Base-by-base conservation (phyloP, 169 alveolate species). In the Plasmodium fragile region DNA sequence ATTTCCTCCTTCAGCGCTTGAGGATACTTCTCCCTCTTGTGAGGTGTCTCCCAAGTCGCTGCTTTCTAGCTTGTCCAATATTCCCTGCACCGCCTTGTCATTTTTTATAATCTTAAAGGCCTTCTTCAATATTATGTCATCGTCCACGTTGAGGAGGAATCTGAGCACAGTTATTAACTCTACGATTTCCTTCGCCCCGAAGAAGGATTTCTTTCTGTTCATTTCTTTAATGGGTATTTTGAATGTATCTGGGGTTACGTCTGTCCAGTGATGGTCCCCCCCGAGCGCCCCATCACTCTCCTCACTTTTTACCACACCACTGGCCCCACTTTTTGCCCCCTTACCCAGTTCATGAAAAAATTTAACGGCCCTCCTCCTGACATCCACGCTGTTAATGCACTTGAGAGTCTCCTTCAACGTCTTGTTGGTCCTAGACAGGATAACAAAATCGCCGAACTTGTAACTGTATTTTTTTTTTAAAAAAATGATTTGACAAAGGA, bases 391-490 rank as follows among this genome's bases (percentile, higher is more conserved):
- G 49, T 52, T 25, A 69, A 85, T 34, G 59, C 32, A 52, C 70
- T 30, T 85, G 28, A 85, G 69, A 1, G 93, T 85, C 28, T 85
- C 93, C 39, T 53, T 85, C 28, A 92, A 71, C 36, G 95, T 95
- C 59, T 72, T 82, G 82, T 95, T 95, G 8, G 96, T 91, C 81
- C 98, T 83, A 79, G 94, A 94, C 70, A 97, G 91, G 36, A 97
- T 83, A 3, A 96, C 97, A 77, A 97, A 93, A 75, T 97, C 97
- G 85, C 94, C 93, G 92, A 95, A 97, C 45, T 94, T 84, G 43
- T 95, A 95, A 69, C 84, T 93, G n/a, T 90, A 82, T 13, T 45
- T 91, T n/a, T 73, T 81, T 70, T 91, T 84, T 72, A 92, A 77
- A 41, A 92, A 65, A 70, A 94, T 72, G 4, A 95, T 93, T 18